Conservation (phyloP, 2,329 filamentous ascomycete species). For the Beauveria australis region DNA sequence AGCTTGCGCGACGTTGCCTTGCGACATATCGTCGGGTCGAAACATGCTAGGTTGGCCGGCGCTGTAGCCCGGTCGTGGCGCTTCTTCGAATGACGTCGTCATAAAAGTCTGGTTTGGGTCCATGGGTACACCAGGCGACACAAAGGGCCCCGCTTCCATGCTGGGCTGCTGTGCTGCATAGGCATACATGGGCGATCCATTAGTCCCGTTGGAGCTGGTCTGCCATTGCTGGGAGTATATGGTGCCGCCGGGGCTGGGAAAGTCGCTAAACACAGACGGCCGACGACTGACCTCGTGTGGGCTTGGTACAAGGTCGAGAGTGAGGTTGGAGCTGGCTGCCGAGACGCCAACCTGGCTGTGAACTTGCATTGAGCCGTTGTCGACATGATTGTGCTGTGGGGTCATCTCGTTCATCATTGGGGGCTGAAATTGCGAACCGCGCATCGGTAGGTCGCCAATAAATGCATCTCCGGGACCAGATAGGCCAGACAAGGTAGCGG, state of each 20-base stretch:
- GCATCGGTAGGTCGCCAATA: slow-evolving; percentile 36
- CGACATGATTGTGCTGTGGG: slow-evolving; percentile 33
- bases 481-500: slow-evolving; percentile 10
- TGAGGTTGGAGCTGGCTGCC: slow-evolving; percentile 25
- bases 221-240: slow-evolving; percentile 40
- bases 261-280: slow-evolving; percentile 40
- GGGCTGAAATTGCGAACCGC: slow-evolving; percentile 32
- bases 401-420: slow-evolving; percentile 36
- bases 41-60: slow-evolving; percentile 25
- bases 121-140: slow-evolving; percentile 24
- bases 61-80: slow-evolving; percentile 26
- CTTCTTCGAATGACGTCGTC: slow-evolving; percentile 25
- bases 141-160: slow-evolving; percentile 23
- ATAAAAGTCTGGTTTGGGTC: slow-evolving; percentile 27
- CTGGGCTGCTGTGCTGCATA: slow-evolving; percentile 33
- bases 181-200: slow-evolving; percentile 36
- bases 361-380: slow-evolving; percentile 27
- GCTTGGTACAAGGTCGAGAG: slow-evolving; percentile 38
- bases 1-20: slow-evolving; percentile 21
- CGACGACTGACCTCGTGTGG: slow-evolving; percentile 38
- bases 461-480: slow-evolving; percentile 29
- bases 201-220: slow-evolving; percentile 32
- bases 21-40: slow-evolving; percentile 23
- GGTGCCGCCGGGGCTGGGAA: slow-evolving; percentile 28
- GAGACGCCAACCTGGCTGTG: slow-evolving; percentile 27